Evolutionary conservation across 108 stramenopile species (phyloP).

Genomic region (Cyclotella choctawhatcheeana): DNA sequence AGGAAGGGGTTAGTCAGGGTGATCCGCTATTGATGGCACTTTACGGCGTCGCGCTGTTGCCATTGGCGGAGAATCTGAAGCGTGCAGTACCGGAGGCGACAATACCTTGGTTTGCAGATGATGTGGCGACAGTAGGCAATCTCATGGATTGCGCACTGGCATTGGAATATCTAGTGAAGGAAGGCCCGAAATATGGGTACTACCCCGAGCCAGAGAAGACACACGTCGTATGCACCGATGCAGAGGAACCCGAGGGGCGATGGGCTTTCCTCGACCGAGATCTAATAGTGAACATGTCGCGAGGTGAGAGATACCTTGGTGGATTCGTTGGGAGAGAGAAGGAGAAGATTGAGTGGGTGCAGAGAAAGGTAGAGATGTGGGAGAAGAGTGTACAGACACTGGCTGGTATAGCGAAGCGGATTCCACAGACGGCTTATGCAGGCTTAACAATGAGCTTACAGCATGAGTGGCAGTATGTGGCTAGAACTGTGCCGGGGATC

Average conservation of each 20-base stretch:
- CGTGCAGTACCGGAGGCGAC: not conserved
- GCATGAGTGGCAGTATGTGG: conserved; percentile 27
- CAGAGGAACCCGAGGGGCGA: not conserved
- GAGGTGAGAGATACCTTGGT: conserved; percentile 29
- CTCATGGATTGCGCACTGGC: no score
- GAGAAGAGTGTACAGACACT: conserved; percentile 4
- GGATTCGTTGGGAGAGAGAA: conserved; percentile 13
- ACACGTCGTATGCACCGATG: not conserved
- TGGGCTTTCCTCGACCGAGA: not conserved
- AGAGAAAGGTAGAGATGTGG: conserved; percentile 9
- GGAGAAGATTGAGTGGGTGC: conserved; percentile 10
- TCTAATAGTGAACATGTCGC: not conserved
- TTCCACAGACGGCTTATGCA: conserved; percentile 24
- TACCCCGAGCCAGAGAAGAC: conserved; percentile 6
- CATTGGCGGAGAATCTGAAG: conserved; percentile 18
- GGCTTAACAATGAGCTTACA: conserved; percentile 19
- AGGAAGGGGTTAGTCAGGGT: conserved; percentile 41
- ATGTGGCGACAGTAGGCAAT: conserved; percentile 19
- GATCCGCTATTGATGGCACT: conserved; percentile 45
- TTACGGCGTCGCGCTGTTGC: conserved; percentile 43
- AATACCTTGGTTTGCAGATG: conserved; percentile 53
- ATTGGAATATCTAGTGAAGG: not conserved
- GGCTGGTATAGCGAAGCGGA: conserved; percentile 8
- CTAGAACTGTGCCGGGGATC: conserved; percentile 5
- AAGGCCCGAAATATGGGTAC: not conserved